Percentiles rank a stretch among this genome's conserved stretches.
These are phyloP conservation scores for Fragaria vesca DNA, from an alignment of 306 rosid species.

Conservation along the genomic window DNA sequence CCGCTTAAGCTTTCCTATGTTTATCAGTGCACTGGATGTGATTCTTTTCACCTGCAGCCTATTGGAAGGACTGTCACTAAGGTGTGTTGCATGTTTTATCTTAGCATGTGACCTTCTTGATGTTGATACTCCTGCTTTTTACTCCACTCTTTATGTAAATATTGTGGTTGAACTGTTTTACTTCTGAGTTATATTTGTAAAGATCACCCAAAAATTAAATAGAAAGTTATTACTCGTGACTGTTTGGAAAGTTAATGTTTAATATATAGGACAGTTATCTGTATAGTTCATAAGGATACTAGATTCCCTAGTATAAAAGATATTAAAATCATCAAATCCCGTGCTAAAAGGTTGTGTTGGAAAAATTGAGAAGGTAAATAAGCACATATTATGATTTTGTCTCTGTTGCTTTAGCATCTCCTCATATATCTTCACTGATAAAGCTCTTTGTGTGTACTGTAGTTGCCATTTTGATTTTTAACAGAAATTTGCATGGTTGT, in stretches of 20 bases:
- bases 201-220: background rate
- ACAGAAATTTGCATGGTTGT: background rate
- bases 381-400: background rate
- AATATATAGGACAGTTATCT: background rate
- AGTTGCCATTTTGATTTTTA: background rate
- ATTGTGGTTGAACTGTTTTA: background rate
- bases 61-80: conserved; percentile 80
- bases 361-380: too few species aligned
- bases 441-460: background rate
- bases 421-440: background rate
- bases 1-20: conserved; percentile 96
- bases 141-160: background rate
- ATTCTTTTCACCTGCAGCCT: conserved; percentile 93
- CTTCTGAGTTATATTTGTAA: background rate
- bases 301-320: too few species aligned
- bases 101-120: background rate
- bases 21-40: conserved; percentile 95
- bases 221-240: background rate
- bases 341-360: too few species aligned
- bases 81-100: conserved; percentile 46
- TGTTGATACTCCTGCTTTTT: background rate
- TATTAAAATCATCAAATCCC: too few species aligned
- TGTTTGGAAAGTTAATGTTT: background rate
- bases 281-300: background rate
- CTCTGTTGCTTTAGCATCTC: background rate